phyloP scores from a whole-genome alignment of 257 asterid genomes.

The Anisodus tanguticus region DNA sequence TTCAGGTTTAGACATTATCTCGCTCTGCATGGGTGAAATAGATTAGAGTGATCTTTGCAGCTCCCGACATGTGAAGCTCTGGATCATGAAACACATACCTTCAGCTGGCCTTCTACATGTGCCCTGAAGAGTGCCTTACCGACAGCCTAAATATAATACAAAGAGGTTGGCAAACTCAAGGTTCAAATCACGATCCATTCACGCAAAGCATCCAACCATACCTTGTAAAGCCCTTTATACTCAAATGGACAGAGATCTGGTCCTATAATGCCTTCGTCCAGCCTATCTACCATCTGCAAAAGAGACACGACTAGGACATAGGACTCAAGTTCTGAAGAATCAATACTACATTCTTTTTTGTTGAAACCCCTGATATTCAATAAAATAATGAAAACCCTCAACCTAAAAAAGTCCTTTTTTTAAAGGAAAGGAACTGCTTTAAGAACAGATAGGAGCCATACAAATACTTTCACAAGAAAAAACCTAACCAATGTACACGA shows the following conservation, averaged over 20 bases:
- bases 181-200: conserved; percentile 30
- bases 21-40: conserved; percentile 55
- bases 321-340: conserved; percentile 23
- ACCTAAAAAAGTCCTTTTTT: neutral
- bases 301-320: conserved; percentile 26
- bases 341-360: conserved; percentile 20
- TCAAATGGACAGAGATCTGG: conserved; percentile 75
- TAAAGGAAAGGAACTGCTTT: neutral
- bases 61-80: conserved; percentile 35
- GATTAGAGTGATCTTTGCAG: conserved; percentile 41
- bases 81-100: conserved; percentile 51
- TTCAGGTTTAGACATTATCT: conserved; percentile 92
- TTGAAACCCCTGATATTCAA: conserved; percentile 3
- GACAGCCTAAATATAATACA: conserved; percentile 67
- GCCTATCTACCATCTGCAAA: conserved; percentile 84
- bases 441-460: conserved; percentile 22
- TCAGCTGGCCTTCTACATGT: conserved; percentile 94
- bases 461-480: neutral
- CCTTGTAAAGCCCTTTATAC: conserved; percentile 94
- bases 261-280: conserved; percentile 73
- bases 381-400: conserved; percentile 12
- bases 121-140: conserved; percentile 96
- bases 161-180: conserved; percentile 34
- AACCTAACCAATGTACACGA: neutral
- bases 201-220: conserved; percentile 39